These are phyloP conservation scores for Jackrogersella multiformis DNA, from an alignment of 495 filamentous ascomycete genomes.

Conservation along the genomic window DNA sequence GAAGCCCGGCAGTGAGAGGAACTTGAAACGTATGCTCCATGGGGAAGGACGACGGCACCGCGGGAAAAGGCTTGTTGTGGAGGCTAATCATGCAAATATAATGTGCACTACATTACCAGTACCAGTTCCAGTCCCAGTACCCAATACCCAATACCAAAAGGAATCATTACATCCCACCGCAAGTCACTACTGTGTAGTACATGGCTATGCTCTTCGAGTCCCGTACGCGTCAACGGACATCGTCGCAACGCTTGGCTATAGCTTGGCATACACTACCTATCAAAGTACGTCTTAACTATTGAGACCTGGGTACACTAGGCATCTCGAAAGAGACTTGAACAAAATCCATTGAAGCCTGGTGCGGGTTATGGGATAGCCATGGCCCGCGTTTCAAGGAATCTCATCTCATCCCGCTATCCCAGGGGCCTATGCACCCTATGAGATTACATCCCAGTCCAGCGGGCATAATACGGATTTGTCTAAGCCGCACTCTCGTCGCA, in stretches of 20 bases:
- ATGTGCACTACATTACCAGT: conserved; percentile 3
- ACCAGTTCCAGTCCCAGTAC: neutral
- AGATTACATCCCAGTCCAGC: conserved; percentile 23
- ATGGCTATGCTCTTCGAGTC: conserved; percentile 1
- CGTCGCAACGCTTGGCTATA: conserved; percentile 1
- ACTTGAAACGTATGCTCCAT: conserved; percentile 41
- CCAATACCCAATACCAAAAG: neutral
- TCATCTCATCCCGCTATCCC: conserved; percentile 28
- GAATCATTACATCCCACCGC: conserved; percentile 5
- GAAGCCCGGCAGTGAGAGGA: conserved; percentile 37
- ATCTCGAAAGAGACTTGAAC: neutral
- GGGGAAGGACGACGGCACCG: conserved; percentile 36
- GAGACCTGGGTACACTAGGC: too few species aligned
- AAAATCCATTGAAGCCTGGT: neutral
- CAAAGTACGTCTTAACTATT: too few species aligned
- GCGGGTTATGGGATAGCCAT: conserved; percentile 1
- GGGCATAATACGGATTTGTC: conserved; percentile 35
- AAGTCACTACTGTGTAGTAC: conserved; percentile 2
- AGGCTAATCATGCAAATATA: conserved; percentile 35
- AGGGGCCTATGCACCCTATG: conserved; percentile 25
- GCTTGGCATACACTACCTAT: too few species aligned
- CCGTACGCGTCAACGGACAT: conserved; percentile 26
- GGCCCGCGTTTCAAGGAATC: conserved; percentile 31
- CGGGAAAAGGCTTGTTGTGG: conserved; percentile 29
- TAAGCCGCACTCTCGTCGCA: conserved; percentile 35